Evolutionary conservation across 176 grass and related monocot species (phyloP).

Genomic region (Coix lacrymajobi): DNA sequence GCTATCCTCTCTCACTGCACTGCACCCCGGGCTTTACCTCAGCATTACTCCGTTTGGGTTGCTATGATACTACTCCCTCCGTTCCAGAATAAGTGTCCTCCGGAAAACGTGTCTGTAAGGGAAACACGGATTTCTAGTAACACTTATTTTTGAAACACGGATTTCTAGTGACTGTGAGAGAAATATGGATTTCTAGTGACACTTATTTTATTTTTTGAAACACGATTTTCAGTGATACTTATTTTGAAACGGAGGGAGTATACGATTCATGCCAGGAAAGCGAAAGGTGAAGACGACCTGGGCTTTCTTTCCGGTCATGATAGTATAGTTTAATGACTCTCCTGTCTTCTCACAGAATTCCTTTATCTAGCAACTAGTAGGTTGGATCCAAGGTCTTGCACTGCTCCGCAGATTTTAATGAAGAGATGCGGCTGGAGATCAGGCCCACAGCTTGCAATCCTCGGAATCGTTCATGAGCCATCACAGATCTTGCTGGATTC

Average conservation of each 20-base stretch:
- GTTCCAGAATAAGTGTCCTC: no score
- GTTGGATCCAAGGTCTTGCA: not conserved
- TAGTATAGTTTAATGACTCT: not conserved
- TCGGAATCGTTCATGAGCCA: not conserved
- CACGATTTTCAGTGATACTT: no score
- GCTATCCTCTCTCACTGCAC: not conserved
- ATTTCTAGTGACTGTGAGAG: no score
- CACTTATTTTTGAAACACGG: no score
- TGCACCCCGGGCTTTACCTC: not conserved
- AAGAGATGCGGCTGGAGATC: not conserved
- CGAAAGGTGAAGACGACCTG: not conserved
- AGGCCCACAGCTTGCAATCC: not conserved
- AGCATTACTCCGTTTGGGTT: not conserved
- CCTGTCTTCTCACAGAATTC: not conserved
- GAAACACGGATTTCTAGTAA: no score
- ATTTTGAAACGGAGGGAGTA: no score
- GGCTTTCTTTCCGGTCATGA: not conserved
- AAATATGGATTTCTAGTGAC: no score
- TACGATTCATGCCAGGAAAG: not conserved
- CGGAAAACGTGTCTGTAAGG: no score
- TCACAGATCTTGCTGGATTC: not conserved
- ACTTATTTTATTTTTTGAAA: no score
- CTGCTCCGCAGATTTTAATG: not conserved
- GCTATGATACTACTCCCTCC: no score
- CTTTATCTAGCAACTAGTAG: not conserved